Conservation (phyloP, 1,139 yeast species). For the Blastobotrys apis region DNA sequence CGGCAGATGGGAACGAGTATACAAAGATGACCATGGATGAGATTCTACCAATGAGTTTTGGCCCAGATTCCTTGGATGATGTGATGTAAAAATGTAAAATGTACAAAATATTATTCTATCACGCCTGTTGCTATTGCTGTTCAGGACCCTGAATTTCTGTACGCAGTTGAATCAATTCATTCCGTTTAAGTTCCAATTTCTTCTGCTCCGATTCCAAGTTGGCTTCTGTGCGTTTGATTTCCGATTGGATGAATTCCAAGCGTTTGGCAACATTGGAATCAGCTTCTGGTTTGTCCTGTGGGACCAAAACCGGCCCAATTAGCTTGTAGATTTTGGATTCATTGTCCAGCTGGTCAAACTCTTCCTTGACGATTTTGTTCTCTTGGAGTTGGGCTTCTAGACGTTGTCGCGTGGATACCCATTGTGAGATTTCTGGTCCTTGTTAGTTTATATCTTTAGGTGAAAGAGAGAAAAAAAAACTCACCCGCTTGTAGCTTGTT, state of each 20-base stretch:
- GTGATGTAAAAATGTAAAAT: background rate
- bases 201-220: conserved; percentile 34
- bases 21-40: conserved; percentile 2
- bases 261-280: conserved; percentile 78
- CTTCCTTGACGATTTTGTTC: conserved; percentile 83
- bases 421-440: conserved; percentile 20
- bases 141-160: conserved; percentile 23
- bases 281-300: conserved; percentile 83
- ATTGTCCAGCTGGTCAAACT: conserved; percentile 58
- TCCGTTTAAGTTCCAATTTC: conserved; percentile 33
- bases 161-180: conserved; percentile 31
- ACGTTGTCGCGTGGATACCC: conserved; percentile 48
- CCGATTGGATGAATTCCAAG: conserved; percentile 76
- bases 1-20: conserved; percentile 1
- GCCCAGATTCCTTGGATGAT: conserved; percentile 62
- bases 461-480: conserved; percentile 4
- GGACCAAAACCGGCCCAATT: conserved; percentile 87
- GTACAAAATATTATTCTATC: conserved; percentile 2
- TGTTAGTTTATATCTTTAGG: too few species aligned
- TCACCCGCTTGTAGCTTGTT: conserved; percentile 32
- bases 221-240: conserved; percentile 48
- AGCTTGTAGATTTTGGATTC: conserved; percentile 76
- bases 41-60: conserved; percentile 66
- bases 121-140: too few species aligned
- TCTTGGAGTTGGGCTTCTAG: conserved; percentile 74